Conservation (phyloP, 768 basidiomycete genomes). For the Porpolomopsis calyptriformis region DNA sequence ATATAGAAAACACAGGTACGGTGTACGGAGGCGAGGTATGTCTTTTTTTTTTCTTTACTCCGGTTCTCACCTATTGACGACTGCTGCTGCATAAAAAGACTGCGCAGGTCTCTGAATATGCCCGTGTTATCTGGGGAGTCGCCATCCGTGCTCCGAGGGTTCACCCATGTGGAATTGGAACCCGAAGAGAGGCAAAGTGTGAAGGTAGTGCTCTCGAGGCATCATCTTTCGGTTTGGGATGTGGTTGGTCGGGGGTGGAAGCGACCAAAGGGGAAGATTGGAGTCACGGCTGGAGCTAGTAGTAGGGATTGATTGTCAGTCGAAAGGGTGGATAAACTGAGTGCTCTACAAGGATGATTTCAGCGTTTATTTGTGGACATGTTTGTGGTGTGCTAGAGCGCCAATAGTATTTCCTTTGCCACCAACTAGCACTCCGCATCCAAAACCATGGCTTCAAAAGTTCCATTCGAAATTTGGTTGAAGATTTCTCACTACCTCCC, state of each 20-base stretch:
- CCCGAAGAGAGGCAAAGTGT: constrained; percentile 39
- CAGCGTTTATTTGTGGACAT: no score
- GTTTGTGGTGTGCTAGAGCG: no score
- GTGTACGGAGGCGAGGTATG: constrained; percentile 56
- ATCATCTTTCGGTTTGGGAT: constrained; percentile 73
- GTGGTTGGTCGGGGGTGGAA: constrained; percentile 62
- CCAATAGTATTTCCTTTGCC: no score
- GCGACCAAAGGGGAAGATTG: constrained; percentile 52
- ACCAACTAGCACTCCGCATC: no score
- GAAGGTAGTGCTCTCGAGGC: constrained; percentile 50
- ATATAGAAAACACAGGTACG: constrained; percentile 53
- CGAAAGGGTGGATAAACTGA: constrained; percentile 31
- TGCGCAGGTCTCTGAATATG: constrained; percentile 61
- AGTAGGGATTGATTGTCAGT: constrained; percentile 49
- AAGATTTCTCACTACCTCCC: no score
- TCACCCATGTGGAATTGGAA: constrained; percentile 43
- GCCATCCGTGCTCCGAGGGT: constrained; percentile 61
- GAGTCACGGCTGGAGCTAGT: constrained; percentile 57
- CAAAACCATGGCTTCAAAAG: no score
- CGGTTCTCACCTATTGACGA: neutral
- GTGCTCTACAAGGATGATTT: neutral
- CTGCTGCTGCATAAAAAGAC: constrained; percentile 34
- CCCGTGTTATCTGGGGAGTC: constrained; percentile 56
- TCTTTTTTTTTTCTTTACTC: constrained; percentile 4
- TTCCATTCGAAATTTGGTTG: no score